Percentiles rank a stretch among this genome's conserved stretches.
These are phyloP conservation scores for Candida montana DNA, from an alignment of 805 yeast genomes.

Conservation along the genomic window DNA sequence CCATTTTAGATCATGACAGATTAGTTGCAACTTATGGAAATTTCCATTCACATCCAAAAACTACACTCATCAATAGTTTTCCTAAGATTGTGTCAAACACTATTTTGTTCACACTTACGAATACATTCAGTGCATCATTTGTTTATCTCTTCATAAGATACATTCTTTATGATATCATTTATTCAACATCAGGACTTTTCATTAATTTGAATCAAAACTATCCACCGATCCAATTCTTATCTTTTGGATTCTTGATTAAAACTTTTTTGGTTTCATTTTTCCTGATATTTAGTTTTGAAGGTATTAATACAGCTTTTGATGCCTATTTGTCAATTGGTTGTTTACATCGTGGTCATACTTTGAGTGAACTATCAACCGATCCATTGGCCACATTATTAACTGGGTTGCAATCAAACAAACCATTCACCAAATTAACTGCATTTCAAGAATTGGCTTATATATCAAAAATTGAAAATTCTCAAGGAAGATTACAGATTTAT, in stretches of 20 bases:
- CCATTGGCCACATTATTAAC: constrained; percentile 60
- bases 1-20: constrained; percentile 50
- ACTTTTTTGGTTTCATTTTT: constrained; percentile 31
- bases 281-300: constrained; percentile 45
- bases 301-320: constrained; percentile 50
- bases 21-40: constrained; percentile 39
- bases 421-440: constrained; percentile 55
- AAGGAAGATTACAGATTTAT: constrained; percentile 50
- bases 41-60: constrained; percentile 35
- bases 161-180: constrained; percentile 35
- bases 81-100: constrained; percentile 35
- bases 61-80: constrained; percentile 24
- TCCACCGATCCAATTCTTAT: constrained; percentile 33
- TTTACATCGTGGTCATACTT: constrained; percentile 57
- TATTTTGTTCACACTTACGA: constrained; percentile 26
- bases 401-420: constrained; percentile 51
- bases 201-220: constrained; percentile 35
- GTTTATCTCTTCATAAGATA: constrained; percentile 38
- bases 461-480: constrained; percentile 42
- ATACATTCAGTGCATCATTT: constrained; percentile 22
- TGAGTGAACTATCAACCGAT: constrained; percentile 52
- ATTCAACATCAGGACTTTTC: constrained; percentile 26
- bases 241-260: constrained; percentile 28
- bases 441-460: constrained; percentile 71
- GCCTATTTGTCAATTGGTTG: constrained; percentile 72